Evolutionary conservation across 345 rosid species (phyloP), one percentile per base, ranked within the genome.

Genomic region (Moricandia arvensis): DNA sequence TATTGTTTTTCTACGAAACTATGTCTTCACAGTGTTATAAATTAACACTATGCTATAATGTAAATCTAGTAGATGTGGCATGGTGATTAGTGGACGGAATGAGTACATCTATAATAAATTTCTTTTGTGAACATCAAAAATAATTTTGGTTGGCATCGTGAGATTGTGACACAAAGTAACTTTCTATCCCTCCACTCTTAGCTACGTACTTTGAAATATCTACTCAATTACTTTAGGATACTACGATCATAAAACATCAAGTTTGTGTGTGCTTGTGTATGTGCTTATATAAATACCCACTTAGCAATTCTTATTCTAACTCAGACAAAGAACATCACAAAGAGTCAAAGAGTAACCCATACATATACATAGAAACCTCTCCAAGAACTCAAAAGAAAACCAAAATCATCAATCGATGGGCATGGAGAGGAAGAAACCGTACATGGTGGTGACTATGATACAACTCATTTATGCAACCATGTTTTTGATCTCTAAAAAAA

Each of bases 401-500:
- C n/a, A n/a, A n/a, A n/a, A n/a, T n/a, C n/a, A n/a, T n/a, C n/a
- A n/a, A n/a, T n/a, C n/a, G n/a, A n/a, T n/a, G n/a, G n/a, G n/a
- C n/a, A n/a, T n/a, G n/a, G n/a, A n/a, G n/a, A n/a, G n/a, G n/a
- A n/a, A n/a, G n/a, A n/a, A n/a, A n/a, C n/a, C n/a, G n/a, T n/a
- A 86, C 62, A 47, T 87, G 63, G 74, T 72, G 13, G 94, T 82
- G 55, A 3, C 83, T 53, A 69, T 87, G 10, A 79, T 91, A 37
- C 98, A 94, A 71, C 59, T 85, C n/a, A 87, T 94, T 37, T 94
- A 90, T 63, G 80, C 95, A 8, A 87, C 86, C 59, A 90, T 94
- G 98, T 90, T 94, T 88, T 80, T 94, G 85, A 75, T 94, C 79
- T 94, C 98, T 37, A 94, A 94, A 75, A n/a, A n/a, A n/a, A n/a